Conservation (phyloP, 345 rosid species). For the Hirschfeldia incana region DNA sequence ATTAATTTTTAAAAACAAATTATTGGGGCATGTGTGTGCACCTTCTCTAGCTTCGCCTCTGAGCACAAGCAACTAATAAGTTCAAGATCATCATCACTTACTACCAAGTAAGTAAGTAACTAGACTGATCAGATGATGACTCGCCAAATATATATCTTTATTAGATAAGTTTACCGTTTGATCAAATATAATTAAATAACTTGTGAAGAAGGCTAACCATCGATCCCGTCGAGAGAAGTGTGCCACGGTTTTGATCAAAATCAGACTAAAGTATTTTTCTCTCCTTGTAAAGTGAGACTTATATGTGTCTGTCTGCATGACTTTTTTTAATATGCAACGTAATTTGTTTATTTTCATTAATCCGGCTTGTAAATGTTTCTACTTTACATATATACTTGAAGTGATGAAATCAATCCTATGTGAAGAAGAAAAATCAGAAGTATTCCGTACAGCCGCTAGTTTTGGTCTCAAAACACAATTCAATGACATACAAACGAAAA, state of each 20-base stretch:
- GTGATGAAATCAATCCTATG: not conserved
- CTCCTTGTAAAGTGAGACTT: not conserved
- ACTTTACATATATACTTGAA: not conserved
- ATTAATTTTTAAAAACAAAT: too few relatives aligned
- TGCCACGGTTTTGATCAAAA: not conserved
- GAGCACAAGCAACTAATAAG: too few relatives aligned
- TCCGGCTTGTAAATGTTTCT: not conserved
- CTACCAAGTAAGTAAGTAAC: not conserved
- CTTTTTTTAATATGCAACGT: not conserved
- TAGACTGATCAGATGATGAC: not conserved
- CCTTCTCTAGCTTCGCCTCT: too few relatives aligned
- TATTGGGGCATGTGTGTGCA: too few relatives aligned
- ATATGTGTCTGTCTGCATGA: not conserved
- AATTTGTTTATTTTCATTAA: not conserved
- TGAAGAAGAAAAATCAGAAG: not conserved
- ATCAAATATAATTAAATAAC: too few relatives aligned
- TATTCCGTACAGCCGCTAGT: not conserved
- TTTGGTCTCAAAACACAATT: not conserved
- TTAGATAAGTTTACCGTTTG: too few relatives aligned
- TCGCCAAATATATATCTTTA: too few relatives aligned
- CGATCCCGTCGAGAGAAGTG: too few relatives aligned
- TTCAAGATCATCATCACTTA: constrained; percentile 16
- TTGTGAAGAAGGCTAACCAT: too few relatives aligned
- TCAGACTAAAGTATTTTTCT: not conserved
- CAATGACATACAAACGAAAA: not conserved